Percentiles rank a stretch among this genome's conserved stretches.
These are phyloP conservation scores for Exophiala spinifera DNA, from an alignment of 2,329 filamentous ascomycete genomes.

Conservation along the genomic window DNA sequence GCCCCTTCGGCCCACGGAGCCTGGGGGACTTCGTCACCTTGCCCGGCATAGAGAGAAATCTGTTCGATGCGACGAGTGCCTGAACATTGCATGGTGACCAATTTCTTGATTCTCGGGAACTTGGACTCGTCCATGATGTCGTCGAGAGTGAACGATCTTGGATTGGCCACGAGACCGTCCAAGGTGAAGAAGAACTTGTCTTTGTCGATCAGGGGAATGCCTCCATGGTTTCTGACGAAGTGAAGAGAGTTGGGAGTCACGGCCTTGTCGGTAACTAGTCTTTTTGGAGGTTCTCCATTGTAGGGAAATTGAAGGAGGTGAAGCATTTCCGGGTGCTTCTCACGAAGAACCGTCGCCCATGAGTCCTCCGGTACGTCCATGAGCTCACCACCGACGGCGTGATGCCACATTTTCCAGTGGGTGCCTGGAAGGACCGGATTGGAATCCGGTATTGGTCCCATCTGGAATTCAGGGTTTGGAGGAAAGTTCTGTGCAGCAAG, in stretches of 20 bases:
- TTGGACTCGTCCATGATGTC: slow-evolving; percentile 59
- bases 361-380: slow-evolving; percentile 54
- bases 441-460: slow-evolving; percentile 53
- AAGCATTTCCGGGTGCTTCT: slow-evolving; percentile 60
- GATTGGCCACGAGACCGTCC: slow-evolving; percentile 59
- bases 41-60: slow-evolving; percentile 62
- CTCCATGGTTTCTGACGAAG: slow-evolving; percentile 70
- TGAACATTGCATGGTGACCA: slow-evolving; percentile 64
- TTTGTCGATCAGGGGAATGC: slow-evolving; percentile 62
- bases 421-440: slow-evolving; percentile 58
- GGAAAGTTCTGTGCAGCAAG: slow-evolving; percentile 53
- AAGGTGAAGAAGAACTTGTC: slow-evolving; percentile 50
- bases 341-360: slow-evolving; percentile 54
- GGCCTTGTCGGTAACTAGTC: slow-evolving; percentile 53
- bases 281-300: slow-evolving; percentile 61
- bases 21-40: slow-evolving; percentile 60
- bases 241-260: slow-evolving; percentile 61
- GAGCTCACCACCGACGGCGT: slow-evolving; percentile 50
- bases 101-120: slow-evolving; percentile 59
- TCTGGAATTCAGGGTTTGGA: slow-evolving; percentile 53
- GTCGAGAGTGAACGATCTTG: slow-evolving; percentile 54
- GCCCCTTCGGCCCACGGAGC: slow-evolving; percentile 62
- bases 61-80: slow-evolving; percentile 69
- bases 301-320: slow-evolving; percentile 63
- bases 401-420: slow-evolving; percentile 59